Conservation (phyloP, 306 rosid species). For the Pueraria montana region DNA sequence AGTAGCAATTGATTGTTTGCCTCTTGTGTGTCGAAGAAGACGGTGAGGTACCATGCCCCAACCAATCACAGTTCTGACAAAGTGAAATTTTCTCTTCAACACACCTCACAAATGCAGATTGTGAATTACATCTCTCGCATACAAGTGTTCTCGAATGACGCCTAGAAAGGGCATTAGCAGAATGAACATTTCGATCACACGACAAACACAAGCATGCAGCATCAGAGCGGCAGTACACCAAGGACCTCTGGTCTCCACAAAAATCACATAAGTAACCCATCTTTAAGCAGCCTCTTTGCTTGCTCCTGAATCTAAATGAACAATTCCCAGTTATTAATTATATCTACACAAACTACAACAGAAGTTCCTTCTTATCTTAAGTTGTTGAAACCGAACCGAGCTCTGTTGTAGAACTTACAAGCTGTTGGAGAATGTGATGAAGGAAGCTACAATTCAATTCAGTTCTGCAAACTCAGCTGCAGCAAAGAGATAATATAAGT, state of each 20-base stretch:
- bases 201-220: constrained; percentile 92
- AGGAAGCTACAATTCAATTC: constrained; percentile 44
- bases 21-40: constrained; percentile 78
- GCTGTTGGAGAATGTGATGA: constrained; percentile 42
- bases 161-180: constrained; percentile 92
- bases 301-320: constrained; percentile 50
- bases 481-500: constrained; percentile 35
- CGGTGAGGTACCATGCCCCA: constrained; percentile 69
- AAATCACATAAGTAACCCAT: constrained; percentile 95
- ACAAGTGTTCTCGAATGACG: constrained; percentile 89
- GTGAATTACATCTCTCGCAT: constrained; percentile 89
- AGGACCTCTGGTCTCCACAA: constrained; percentile 86
- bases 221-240: constrained; percentile 97
- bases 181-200: constrained; percentile 94
- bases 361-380: constrained; percentile 40
- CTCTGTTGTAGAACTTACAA: constrained; percentile 34
- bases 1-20: constrained; percentile 80
- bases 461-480: constrained; percentile 51
- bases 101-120: constrained; percentile 87
- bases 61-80: constrained; percentile 98
- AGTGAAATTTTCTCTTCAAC: constrained; percentile 83
- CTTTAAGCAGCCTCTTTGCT: constrained; percentile 45
- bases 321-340: constrained; percentile 44
- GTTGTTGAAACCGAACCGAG: constrained; percentile 24
- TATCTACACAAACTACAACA: constrained; percentile 28